phyloP scores from a whole-genome alignment of 805 yeast species.

The Candida coquimbonensis region DNA sequence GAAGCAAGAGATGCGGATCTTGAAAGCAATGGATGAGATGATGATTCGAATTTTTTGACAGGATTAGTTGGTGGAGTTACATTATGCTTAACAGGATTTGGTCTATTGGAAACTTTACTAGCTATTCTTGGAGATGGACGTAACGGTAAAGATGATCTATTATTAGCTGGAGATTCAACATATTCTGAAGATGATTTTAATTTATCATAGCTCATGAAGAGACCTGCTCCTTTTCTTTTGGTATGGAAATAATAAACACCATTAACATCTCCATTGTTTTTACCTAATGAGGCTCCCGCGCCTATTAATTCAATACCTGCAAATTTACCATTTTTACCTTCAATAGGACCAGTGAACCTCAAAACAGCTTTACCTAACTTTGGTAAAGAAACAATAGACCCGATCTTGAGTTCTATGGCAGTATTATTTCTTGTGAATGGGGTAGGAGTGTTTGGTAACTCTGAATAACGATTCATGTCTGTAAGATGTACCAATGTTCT shows the following conservation, averaged over 20 bases:
- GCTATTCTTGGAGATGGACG: slow-evolving; percentile 4
- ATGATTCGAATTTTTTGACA: neutral
- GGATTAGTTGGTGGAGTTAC: slow-evolving; percentile 6
- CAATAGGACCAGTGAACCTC: slow-evolving; percentile 65
- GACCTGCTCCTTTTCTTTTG: slow-evolving; percentile 56
- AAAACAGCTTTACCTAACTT: slow-evolving; percentile 65
- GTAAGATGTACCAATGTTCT: neutral
- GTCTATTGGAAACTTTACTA: slow-evolving; percentile 14
- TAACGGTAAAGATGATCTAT: slow-evolving; percentile 4
- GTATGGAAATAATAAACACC: slow-evolving; percentile 69
- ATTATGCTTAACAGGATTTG: neutral
- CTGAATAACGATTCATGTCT: slow-evolving; percentile 20
- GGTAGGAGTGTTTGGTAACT: slow-evolving; percentile 20
- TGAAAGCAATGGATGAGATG: neutral
- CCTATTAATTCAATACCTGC: slow-evolving; percentile 87
- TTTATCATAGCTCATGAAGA: slow-evolving; percentile 59
- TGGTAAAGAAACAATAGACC: slow-evolving; percentile 39
- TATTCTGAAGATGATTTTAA: slow-evolving; percentile 16
- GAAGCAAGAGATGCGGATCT: slow-evolving; percentile 4
- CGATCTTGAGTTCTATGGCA: slow-evolving; percentile 11
- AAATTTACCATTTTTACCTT: slow-evolving; percentile 65
- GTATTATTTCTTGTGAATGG: slow-evolving; percentile 10
- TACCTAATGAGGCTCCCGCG: slow-evolving; percentile 57
- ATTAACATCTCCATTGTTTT: slow-evolving; percentile 77
- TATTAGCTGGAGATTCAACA: slow-evolving; percentile 11